Conservation (phyloP, 805 yeast genomes). For the Nakazawaea holstii region DNA sequence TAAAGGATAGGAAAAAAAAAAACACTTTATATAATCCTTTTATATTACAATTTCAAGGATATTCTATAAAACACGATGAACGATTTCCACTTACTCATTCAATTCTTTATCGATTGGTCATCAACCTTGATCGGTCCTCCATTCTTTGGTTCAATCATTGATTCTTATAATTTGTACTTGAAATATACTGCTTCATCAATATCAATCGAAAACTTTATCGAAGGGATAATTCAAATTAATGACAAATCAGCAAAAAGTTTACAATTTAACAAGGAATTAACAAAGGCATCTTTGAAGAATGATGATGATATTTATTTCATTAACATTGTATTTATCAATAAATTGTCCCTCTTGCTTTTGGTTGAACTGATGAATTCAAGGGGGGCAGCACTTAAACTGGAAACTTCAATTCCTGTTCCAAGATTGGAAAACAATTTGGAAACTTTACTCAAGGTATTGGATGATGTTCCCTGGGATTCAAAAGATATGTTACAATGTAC, state of each 20-base stretch:
- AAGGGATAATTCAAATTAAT: slow-evolving; percentile 12
- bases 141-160: slow-evolving; percentile 24
- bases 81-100: slow-evolving; percentile 3
- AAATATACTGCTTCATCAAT: slow-evolving; percentile 18
- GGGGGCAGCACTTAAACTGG: not conserved
- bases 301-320: slow-evolving; percentile 16
- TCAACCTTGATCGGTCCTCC: slow-evolving; percentile 23
- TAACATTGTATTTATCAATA: slow-evolving; percentile 20
- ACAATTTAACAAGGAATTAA: slow-evolving; percentile 14
- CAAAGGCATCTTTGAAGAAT: not conserved
- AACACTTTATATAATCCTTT: not conserved
- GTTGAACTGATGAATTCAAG: slow-evolving; percentile 10
- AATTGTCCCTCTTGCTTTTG: slow-evolving; percentile 21
- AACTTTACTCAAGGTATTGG: too few species aligned
- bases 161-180: slow-evolving; percentile 24
- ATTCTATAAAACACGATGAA: not conserved
- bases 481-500: slow-evolving; percentile 24
- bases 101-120: slow-evolving; percentile 26
- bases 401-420: too few species aligned
- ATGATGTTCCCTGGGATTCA: too few species aligned
- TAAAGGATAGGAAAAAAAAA: not conserved
- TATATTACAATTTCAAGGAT: too few species aligned
- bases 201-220: not conserved
- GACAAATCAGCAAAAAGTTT: slow-evolving; percentile 20
- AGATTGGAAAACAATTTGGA: too few species aligned